These are phyloP conservation scores for Bathelium albidoporum DNA, from an alignment of 495 filamentous ascomycete species.

Conservation along the genomic window DNA sequence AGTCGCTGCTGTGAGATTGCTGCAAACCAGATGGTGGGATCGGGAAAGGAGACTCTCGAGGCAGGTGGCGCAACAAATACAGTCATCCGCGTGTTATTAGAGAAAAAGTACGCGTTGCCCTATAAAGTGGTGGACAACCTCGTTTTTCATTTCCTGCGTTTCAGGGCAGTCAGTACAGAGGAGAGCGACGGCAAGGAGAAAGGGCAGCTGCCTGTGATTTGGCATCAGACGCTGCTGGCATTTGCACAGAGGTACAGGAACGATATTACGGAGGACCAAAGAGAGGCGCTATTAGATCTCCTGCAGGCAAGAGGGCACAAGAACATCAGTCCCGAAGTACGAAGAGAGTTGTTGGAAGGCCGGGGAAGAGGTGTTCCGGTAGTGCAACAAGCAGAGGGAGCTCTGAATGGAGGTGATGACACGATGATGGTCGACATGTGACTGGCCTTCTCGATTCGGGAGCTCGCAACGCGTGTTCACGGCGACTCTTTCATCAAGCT, in stretches of 20 bases:
- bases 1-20: conserved; percentile 88
- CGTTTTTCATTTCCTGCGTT: conserved; percentile 92
- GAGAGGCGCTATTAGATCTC: conserved; percentile 83
- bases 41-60: conserved; percentile 39
- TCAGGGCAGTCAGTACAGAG: conserved; percentile 48
- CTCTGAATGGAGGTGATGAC: conserved; percentile 66
- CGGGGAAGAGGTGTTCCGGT: conserved; percentile 67
- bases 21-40: conserved; percentile 64
- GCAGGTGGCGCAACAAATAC: conserved; percentile 77
- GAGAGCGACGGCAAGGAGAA: conserved; percentile 38
- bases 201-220: conserved; percentile 68
- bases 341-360: conserved; percentile 82
- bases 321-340: conserved; percentile 79
- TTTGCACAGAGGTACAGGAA: conserved; percentile 93
- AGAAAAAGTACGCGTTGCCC: conserved; percentile 94
- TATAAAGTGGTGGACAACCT: conserved; percentile 90
- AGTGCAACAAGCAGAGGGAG: conserved; percentile 44
- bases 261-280: conserved; percentile 84
- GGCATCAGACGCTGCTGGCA: conserved; percentile 79
- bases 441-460: not conserved
- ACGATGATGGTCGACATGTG: conserved; percentile 49
- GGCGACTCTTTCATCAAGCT: not conserved
- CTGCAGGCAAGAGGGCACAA: conserved; percentile 79
- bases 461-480: not conserved
- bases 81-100: conserved; percentile 81